Evolutionary conservation across 306 rosid genomes (phyloP), one percentile per base, ranked within the genome.

Genomic region (Sphenostylis stenocarpa): DNA sequence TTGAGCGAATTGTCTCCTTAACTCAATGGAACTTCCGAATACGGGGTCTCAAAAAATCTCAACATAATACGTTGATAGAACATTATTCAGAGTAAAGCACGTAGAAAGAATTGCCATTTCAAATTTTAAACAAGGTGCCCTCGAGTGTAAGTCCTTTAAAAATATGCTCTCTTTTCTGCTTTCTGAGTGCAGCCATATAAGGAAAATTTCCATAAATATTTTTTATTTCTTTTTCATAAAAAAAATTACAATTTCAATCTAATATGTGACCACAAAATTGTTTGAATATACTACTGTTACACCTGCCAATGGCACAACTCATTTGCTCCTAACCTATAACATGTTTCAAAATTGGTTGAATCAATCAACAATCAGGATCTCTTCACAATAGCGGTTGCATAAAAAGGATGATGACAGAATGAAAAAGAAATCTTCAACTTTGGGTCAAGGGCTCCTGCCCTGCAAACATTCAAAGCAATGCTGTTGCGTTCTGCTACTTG

Each of bases 401-500:
- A 95, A 86, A 78, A 88, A 65, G 97, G 97, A 78, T 95, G 98
- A 65, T 95, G 96, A 77, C 74, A 80, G 84, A 90, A 89, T 79
- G 94, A 84, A 34, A 95, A 92, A 48, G 90, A 90, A 70, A 90
- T 85, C 87, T 90, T 92, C 19, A 95, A 83, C 10, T 91, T 86
- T 16, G 93, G 92, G 61, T 95, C 97, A 9, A 75, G 79, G 21
- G 89, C 77, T 66, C 97, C 97, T 14, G 85, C 83, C 67, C 88
- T 80, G 87, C 83, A 80, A 77, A 92, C 81, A 67, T 87, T 90
- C 36, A 92, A 82, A 58, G 97, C 98, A 55, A 90, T 82, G 85
- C 86, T 92, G 72, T 95, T 95, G 89, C 93, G 97, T 80, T 92
- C 97, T 0, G 98, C 98, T 19, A 95, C 98, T 75, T 85, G 97